Evolutionary conservation across 1,284 basidiomycete genomes (phyloP).

Genomic region (Anthracocystis panici-leucophaei): DNA sequence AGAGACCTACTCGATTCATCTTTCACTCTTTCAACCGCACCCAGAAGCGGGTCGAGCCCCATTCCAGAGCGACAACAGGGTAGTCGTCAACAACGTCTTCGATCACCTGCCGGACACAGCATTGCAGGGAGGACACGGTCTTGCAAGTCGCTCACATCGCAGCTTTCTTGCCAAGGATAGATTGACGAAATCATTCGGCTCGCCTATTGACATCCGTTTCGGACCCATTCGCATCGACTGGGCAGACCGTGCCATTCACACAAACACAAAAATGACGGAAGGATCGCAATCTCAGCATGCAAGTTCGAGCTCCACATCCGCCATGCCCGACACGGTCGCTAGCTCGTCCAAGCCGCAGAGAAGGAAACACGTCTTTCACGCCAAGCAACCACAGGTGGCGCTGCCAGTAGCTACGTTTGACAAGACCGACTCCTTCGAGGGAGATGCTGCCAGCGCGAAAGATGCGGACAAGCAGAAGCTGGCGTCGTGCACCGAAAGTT

Average conservation of each 20-base stretch:
- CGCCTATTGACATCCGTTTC: conserved; percentile 54
- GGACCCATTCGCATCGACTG: conserved; percentile 59
- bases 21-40: conserved; percentile 38
- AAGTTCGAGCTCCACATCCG: conserved; percentile 8
- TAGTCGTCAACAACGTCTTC: conserved; percentile 22
- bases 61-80: conserved; percentile 20
- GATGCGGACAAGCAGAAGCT: conserved; percentile 9
- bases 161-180: conserved; percentile 21
- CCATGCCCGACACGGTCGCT: background rate
- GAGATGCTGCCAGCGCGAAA: conserved; percentile 23
- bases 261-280: conserved; percentile 8
- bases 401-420: conserved; percentile 51
- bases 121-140: conserved; percentile 33
- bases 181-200: conserved; percentile 35
- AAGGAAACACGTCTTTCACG: conserved; percentile 40
- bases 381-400: conserved; percentile 41
- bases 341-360: conserved; percentile 20
- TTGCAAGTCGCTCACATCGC: conserved; percentile 19
- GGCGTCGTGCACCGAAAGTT: conserved; percentile 24
- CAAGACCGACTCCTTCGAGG: conserved; percentile 56
- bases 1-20: conserved; percentile 47
- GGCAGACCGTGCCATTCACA: conserved; percentile 27
- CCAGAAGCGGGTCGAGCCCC: conserved; percentile 18
- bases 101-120: conserved; percentile 31
- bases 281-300: conserved; percentile 2